These are phyloP conservation scores for Komagataella phaffii DNA, from an alignment of 805 yeast species.

Conservation along the genomic window DNA sequence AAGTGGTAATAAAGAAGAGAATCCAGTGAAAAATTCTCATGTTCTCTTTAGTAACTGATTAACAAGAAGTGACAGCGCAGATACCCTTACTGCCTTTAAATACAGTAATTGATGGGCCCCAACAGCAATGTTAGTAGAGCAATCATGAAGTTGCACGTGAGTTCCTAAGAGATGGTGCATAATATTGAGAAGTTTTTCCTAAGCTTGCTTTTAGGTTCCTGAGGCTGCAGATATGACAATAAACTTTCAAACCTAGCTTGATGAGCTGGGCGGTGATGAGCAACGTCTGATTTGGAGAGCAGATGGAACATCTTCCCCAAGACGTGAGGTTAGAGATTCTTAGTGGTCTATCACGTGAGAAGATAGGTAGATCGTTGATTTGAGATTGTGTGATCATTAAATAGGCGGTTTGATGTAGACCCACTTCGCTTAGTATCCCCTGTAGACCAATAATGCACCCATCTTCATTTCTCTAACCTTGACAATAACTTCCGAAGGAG, in stretches of 20 bases:
- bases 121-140: neutral
- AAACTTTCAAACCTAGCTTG: neutral
- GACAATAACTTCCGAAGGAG: too few species aligned
- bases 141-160: neutral
- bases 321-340: too few species aligned
- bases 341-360: too few species aligned
- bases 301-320: neutral
- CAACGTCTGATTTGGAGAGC: neutral
- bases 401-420: too few species aligned
- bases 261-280: neutral
- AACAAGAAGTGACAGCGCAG: neutral
- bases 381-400: too few species aligned
- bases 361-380: too few species aligned
- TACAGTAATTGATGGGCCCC: neutral
- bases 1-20: neutral
- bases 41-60: neutral
- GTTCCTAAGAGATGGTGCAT: neutral
- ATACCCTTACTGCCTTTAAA: neutral
- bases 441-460: too few species aligned
- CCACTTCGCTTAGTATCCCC: too few species aligned
- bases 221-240: neutral
- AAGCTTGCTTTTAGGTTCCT: neutral
- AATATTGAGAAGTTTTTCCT: neutral
- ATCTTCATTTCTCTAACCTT: too few species aligned
- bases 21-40: neutral